Percentiles rank a stretch among this genome's conserved stretches.
phyloP scores from a whole-genome alignment of 1,284 basidiomycete genomes.

The Ganoderma leucocontextum region DNA sequence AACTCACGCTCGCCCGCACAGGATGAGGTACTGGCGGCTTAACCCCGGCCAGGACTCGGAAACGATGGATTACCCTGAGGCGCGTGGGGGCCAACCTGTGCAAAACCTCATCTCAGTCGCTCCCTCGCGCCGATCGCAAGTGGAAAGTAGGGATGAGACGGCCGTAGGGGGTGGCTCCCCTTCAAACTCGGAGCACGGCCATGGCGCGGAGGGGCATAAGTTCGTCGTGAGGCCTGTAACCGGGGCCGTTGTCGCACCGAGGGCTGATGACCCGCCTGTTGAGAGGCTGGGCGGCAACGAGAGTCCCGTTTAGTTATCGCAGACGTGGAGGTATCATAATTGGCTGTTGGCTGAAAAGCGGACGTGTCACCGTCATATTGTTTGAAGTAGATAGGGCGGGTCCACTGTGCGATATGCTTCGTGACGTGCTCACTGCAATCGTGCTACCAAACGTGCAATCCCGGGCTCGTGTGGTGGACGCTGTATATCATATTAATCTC shows the following conservation, averaged over 20 bases:
- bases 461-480: background rate
- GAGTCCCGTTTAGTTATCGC: background rate
- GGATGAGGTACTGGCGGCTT: slow-evolving; percentile 58
- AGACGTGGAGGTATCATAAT: background rate
- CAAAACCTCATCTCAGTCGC: background rate
- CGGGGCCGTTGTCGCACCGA: background rate
- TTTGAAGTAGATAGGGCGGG: background rate
- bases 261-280: background rate
- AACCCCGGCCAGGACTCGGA: slow-evolving; percentile 60
- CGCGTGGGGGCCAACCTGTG: background rate
- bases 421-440: background rate
- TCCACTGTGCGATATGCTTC: background rate
- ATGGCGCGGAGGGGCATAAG: background rate
- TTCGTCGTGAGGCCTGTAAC: background rate
- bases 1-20: slow-evolving; percentile 29
- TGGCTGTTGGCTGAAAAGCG: background rate
- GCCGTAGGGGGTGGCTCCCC: background rate
- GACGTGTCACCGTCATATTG: background rate
- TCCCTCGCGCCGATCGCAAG: background rate
- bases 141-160: background rate
- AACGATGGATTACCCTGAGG: slow-evolving; percentile 33
- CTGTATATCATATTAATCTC: no score
- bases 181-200: background rate
- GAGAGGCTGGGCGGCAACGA: background rate
- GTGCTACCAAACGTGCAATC: background rate